Base-by-base conservation (phyloP, 2,329 filamentous ascomycete genomes). In the Cordyceps pruinosa region DNA sequence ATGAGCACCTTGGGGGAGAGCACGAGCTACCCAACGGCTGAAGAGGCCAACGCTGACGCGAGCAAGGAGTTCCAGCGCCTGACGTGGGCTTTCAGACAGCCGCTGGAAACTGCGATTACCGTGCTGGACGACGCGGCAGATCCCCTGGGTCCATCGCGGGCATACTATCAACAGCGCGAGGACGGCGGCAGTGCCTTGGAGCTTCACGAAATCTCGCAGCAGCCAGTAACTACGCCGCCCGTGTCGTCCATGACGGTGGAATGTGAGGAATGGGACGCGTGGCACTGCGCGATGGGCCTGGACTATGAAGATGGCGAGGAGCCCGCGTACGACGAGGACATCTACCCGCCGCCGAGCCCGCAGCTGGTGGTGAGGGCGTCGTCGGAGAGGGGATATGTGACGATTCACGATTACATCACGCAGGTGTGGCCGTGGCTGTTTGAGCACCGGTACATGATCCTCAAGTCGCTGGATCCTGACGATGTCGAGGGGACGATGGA, bases 351-450 rank as follows among this genome's bases (percentile, higher is more conserved):
- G 28, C 48, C 35, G 34, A 51, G 48, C 7, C 48, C 35, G 35
- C 6, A 41, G 2, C 48, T 51, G 35, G 48, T 51, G 48, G 48
- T 51, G 48, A 51, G 23, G 41, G 48, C 48, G 2, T 51, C 48
- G 34, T 41, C 48, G 48, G 25, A 51, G 48, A 41, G 41, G 48
- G 48, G 48, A 1, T 51, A 51, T 51, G 48, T 51, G 8, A 51
- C 48, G 4, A 35, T 51, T 51, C 48, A 51, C 17, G 48, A 51
- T 51, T 51, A 51, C 48, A 51, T 51, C 8, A 51, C 34, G 4
- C 48, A 51, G 21, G 5, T 51, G 48, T 51, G 48, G 48, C 48
- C 48, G 34, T 51, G 48, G 48, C 47, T 55, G 42, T 37, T 46
- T 19, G 47, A 37, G 7, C 42, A 55, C 26, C 46, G 32, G 37